Percentiles rank a stretch among this genome's conserved stretches.
Evolutionary conservation across 441 rosid species (phyloP).

Genomic region (Erodium texanum): DNA sequence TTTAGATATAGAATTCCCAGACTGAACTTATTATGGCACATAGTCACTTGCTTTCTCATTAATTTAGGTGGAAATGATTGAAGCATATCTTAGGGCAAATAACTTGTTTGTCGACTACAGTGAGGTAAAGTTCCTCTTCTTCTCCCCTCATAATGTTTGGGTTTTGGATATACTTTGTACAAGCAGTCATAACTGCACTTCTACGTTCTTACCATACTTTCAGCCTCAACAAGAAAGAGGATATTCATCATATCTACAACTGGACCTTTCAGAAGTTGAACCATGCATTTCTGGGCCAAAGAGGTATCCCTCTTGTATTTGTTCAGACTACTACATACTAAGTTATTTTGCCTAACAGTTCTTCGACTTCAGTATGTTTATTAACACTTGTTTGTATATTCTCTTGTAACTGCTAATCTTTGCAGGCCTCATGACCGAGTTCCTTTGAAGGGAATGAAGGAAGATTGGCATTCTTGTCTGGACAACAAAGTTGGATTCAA

Average conservation of each 20-base stretch:
- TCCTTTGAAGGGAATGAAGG: constrained; percentile 81
- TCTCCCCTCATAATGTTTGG: not conserved
- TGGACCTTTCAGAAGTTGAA: constrained; percentile 71
- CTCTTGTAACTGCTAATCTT: constrained; percentile 14
- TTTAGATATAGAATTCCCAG: constrained; percentile 10
- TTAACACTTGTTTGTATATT: not conserved
- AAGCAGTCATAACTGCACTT: constrained; percentile 3
- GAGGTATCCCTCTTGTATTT: constrained; percentile 40
- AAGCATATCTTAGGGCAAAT: constrained; percentile 93
- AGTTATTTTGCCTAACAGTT: not conserved
- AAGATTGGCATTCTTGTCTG: constrained; percentile 90
- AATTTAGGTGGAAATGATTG: constrained; percentile 79
- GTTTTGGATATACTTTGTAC: not conserved
- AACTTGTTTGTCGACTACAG: constrained; percentile 87
- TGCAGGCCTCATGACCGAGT: constrained; percentile 97
- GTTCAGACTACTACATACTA: not conserved
- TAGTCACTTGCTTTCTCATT: constrained; percentile 17
- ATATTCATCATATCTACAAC: constrained; percentile 79
- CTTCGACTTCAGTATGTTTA: not conserved
- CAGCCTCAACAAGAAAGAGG: constrained; percentile 90
- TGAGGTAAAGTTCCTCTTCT: constrained; percentile 41
- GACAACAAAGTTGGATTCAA: constrained; percentile 81
- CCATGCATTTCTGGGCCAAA: constrained; percentile 98
- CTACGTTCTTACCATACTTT: constrained; percentile 12
- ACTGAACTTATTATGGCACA: constrained; percentile 2